Percentiles rank a stretch among this genome's conserved stretches.
Conservation (phyloP, 2,329 filamentous ascomycete species). For the Penicillium hesseltinei region DNA sequence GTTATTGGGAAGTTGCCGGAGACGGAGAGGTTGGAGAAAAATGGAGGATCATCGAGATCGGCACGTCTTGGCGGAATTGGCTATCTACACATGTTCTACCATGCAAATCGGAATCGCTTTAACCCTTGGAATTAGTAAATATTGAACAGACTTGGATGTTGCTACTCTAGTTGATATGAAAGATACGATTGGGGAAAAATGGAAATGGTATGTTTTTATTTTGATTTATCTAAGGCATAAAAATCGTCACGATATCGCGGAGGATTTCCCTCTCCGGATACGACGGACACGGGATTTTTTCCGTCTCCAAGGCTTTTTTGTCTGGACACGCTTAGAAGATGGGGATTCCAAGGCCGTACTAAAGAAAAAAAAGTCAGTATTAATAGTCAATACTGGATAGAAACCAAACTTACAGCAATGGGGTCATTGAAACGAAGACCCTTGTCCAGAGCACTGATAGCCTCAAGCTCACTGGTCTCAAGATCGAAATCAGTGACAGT, state of each 20-base stretch:
- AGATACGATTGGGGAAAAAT: not conserved
- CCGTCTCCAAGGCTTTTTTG: conserved; percentile 1
- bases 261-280: not conserved
- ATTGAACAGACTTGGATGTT: not conserved
- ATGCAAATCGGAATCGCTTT: no score
- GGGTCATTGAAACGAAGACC: conserved; percentile 76
- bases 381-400: not conserved
- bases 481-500: conserved; percentile 66
- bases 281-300: conserved; percentile 3
- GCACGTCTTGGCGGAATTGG: conserved; percentile 13
- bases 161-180: not conserved
- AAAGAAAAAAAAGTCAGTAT: conserved; percentile 26
- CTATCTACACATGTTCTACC: not conserved
- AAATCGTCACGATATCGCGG: conserved; percentile 6
- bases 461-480: conserved; percentile 62
- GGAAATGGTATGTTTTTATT: not conserved
- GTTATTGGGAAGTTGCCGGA: not conserved
- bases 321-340: conserved; percentile 49
- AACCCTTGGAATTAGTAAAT: no score
- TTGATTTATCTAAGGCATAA: conserved; percentile 9
- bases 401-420: conserved; percentile 57
- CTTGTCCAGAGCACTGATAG: conserved; percentile 64
- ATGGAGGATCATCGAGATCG: conserved; percentile 9
- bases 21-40: conserved; percentile 9
- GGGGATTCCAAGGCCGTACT: conserved; percentile 50